Evolutionary conservation across 73 alveolate species (phyloP), one percentile per base, ranked within the genome.

Genomic region (Symbiodinium natans): DNA sequence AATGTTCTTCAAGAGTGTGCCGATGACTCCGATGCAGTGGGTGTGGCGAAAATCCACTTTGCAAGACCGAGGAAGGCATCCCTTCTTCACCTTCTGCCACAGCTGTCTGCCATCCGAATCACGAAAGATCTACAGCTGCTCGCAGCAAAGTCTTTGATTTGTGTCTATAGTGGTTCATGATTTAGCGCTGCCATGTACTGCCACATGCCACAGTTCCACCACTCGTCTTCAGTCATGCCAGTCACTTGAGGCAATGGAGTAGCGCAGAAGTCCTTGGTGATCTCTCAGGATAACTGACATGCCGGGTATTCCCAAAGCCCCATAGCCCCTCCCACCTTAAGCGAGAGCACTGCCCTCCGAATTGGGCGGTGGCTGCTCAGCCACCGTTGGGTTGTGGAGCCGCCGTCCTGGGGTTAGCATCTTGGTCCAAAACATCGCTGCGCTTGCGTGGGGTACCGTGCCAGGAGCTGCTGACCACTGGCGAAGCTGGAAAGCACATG

Each of bases 401-500:
- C n/a, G n/a, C n/a, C n/a, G n/a, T n/a, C n/a, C n/a, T n/a, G n/a
- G n/a, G n/a, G n/a, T n/a, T n/a, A n/a, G n/a, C n/a, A n/a, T n/a
- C n/a, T n/a, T n/a, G n/a, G n/a, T n/a, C n/a, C n/a, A n/a, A n/a
- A n/a, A n/a, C n/a, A n/a, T n/a, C n/a, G n/a, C n/a, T n/a, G n/a
- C n/a, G n/a, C n/a, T n/a, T n/a, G n/a, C n/a, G n/a, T n/a, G n/a
- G n/a, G 74, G 33, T 41, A 48, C 36, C 11, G 5, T 29, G 87
- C 42, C 85, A 90, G 97, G 97, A 90, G 88, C 84, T 90, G 27
- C 75, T 90, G 39, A 90, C 97, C 33, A 90, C 97, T 7, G 97
- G 88, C 21, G 97, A 90, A 56, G 88, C 97, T 29, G 97, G 97
- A 9, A 90, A 68, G 34, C 97, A 90, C 63, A 90, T 90, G 97